Conservation (phyloP, 257 asterid species). For the Leptodermis oblonga region DNA sequence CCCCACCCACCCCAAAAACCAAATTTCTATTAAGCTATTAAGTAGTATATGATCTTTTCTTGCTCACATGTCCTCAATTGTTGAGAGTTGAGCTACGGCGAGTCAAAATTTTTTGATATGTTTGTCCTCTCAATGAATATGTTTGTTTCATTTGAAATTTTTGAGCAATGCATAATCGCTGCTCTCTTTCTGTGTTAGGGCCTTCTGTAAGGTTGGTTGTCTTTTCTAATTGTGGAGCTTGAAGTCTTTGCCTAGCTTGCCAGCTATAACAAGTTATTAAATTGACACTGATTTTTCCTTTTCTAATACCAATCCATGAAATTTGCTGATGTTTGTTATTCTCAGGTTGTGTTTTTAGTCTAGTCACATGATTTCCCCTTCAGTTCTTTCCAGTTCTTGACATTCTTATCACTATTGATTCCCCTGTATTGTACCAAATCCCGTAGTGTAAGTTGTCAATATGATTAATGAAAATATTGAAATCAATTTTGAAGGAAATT, state of each 20-base stretch:
- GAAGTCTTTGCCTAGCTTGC: not conserved
- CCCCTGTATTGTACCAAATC: too few species aligned
- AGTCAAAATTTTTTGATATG: too few species aligned
- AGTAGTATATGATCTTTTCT: not conserved
- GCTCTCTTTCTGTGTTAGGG: too few species aligned
- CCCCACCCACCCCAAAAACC: too few species aligned
- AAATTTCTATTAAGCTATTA: not conserved
- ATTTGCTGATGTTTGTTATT: conserved; percentile 3
- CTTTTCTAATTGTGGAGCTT: not conserved
- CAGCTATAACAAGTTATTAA: not conserved
- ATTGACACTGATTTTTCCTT: not conserved
- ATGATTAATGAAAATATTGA: not conserved
- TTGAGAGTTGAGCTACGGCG: not conserved
- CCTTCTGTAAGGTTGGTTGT: too few species aligned
- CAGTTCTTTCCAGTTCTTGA: not conserved
- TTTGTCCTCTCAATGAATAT: too few species aligned
- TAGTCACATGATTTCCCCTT: not conserved
- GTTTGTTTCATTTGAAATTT: too few species aligned
- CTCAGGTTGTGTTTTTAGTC: not conserved
- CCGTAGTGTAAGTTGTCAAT: not conserved
- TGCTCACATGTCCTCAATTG: not conserved
- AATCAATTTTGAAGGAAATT: not conserved
- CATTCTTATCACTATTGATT: too few species aligned
- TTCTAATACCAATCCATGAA: not conserved
- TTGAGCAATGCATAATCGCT: too few species aligned